Base-by-base conservation (phyloP, 768 basidiomycete genomes). In the Cyclocybe cylindracea region DNA sequence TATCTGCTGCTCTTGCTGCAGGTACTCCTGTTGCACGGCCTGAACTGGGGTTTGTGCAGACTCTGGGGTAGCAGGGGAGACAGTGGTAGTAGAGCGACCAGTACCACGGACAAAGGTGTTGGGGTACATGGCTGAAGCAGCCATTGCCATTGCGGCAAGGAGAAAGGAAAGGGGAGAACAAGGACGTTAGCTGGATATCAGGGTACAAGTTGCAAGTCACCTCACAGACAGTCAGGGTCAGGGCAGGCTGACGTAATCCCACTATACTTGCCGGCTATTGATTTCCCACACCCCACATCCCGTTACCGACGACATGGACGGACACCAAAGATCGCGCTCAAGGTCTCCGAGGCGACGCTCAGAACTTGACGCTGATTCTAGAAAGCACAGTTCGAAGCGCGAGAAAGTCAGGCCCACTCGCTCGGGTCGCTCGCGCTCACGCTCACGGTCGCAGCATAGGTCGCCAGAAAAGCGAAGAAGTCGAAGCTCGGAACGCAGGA, bases 1-100 rank as follows among this genome's bases (percentile, higher is more conserved):
- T 40, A 66, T 59, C 32, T 63, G 62, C 51, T 66, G 65, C 37
- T 77, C 73, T 49, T 61, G 64, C 50, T 62, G 63, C 40, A 66
- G 66, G 47, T 57, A 55, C 44, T 53, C 56, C 48, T 57, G 59
- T 33, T 57, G 59, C 39, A 58, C 55, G 46, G 50, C 44, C 36
- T 50, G 50, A 11, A 33, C 39, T 39, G 51, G 48, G 54, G 46
- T 35, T 3, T 24, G 24, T 24, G 24, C 24, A 24, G 5, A 24
- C 24, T 24, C 24, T 43, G 13, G 41, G 7, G 13, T 43, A 10
- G 41, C 9, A 19, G n/a, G 11, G 10, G 18, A 42, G 18, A 24
- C 13, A 7, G 41, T 29, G 41, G 41, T 18, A n/a, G 19, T 43
- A 29, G 41, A 8, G 24, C 24, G 24, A 24, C 24, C 24, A 24